Conservation (phyloP, 192 early-diverging fungal species). For the Geosiphon pyriformis region DNA sequence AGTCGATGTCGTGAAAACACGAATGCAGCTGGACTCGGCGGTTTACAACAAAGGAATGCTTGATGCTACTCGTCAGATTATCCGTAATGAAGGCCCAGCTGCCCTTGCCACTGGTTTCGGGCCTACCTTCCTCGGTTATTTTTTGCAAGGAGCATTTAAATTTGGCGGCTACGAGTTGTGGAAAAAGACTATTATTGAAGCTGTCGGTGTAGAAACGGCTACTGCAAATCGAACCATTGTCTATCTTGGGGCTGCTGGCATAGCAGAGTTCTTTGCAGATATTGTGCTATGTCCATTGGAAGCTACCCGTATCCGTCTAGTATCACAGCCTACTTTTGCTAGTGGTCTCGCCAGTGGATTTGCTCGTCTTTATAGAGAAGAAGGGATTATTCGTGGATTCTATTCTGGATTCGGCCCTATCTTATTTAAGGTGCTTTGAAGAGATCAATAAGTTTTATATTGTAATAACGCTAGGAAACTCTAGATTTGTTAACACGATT, state of each 20-base stretch:
- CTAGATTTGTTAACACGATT: no score
- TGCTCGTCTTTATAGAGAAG: conserved; percentile 52
- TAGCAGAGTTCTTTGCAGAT: conserved; percentile 75
- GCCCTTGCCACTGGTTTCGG: conserved; percentile 61
- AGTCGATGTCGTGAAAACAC: conserved; percentile 73
- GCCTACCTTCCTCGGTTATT: conserved; percentile 59
- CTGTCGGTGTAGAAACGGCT: conserved; percentile 51
- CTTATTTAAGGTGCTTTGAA: conserved; percentile 43
- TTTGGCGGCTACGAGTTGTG: conserved; percentile 67
- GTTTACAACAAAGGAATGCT: conserved; percentile 59
- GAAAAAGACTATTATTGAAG: conserved; percentile 52
- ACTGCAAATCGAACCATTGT: conserved; percentile 55
- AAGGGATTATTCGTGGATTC: conserved; percentile 63
- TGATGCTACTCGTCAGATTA: conserved; percentile 43
- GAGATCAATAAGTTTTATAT: neutral
- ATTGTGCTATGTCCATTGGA: conserved; percentile 69
- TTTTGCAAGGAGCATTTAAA: conserved; percentile 55
- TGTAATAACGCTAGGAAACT: neutral
- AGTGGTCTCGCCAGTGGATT: conserved; percentile 56
- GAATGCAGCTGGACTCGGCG: conserved; percentile 57
- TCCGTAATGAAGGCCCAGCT: conserved; percentile 48
- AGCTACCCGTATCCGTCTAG: conserved; percentile 69
- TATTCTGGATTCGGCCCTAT: conserved; percentile 76
- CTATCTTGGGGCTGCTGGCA: conserved; percentile 58
- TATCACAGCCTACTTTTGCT: conserved; percentile 64